These are phyloP conservation scores for Backusella liffmaniae DNA, from an alignment of 192 early-diverging fungal species.

Conservation along the genomic window DNA sequence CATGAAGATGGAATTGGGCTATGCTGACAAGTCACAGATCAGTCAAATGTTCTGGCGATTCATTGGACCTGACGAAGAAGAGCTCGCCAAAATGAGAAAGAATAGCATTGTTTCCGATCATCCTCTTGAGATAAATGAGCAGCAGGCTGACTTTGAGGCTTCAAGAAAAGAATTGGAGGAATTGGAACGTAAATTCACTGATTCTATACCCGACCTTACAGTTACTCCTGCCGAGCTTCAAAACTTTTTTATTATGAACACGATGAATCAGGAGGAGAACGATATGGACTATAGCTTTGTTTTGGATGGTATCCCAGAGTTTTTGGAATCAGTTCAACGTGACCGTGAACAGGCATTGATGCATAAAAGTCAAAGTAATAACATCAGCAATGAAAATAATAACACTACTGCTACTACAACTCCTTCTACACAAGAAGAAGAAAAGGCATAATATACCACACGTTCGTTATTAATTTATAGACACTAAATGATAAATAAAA, in stretches of 20 bases:
- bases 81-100: not conserved
- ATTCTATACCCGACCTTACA: constrained; percentile 14
- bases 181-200: not conserved
- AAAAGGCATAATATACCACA: not conserved
- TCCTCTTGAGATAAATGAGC: not conserved
- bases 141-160: not conserved
- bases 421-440: not conserved
- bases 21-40: constrained; percentile 46
- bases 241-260: constrained; percentile 33
- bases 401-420: not conserved
- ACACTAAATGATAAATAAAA: not conserved
- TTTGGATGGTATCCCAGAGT: constrained; percentile 13
- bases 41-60: constrained; percentile 38
- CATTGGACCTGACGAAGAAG: constrained; percentile 6
- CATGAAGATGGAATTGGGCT: constrained; percentile 49
- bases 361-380: constrained; percentile 11
- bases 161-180: not conserved
- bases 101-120: not conserved
- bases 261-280: not conserved
- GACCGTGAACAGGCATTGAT: constrained; percentile 30
- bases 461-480: not conserved
- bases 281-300: not conserved
- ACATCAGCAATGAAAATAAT: not conserved
- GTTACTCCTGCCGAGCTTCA: constrained; percentile 33
- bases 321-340: constrained; percentile 19